Base-by-base conservation (phyloP, 495 filamentous ascomycete genomes). In the Cercophora scortea region DNA sequence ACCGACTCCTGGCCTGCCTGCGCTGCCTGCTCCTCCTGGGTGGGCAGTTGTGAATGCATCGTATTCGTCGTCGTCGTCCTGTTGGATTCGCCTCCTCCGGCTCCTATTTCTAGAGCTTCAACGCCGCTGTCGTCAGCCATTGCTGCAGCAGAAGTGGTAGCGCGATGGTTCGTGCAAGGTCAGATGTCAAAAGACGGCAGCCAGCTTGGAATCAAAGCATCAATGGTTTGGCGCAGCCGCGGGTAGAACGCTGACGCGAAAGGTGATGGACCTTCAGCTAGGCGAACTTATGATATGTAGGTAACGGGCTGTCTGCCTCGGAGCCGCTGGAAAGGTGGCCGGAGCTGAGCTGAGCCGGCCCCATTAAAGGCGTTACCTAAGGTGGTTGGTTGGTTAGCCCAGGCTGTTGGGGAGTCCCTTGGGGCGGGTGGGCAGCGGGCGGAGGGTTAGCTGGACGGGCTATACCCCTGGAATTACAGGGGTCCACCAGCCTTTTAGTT, bases 1-100 rank as follows among this genome's bases (percentile, higher is more conserved):
- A 83, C 81, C 33, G 80, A 80, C 52, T 85, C 81, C 34, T 55
- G 56, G 19, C 59, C 52, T 32, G 55, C 18, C 19, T 9, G 48
- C 42, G 15, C 17, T 25, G 85, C 81, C 34, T 55, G 56, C 15
- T 57, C 52, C 19, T 54, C 18, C 19, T 9, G 48, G 42, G 15
- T 18, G 13, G 35, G 35, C 7, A 4, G 33, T 12, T 16, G 46
- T 38, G 13, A 25, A 5, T 25, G 25, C 25, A 25, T 25, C 25
- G 53, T 47, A 17, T 54, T 40, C 41, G 48, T 47, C 17, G 56
- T n/a, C 41, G 51, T 34, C 18, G 9, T 38, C 36, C 3, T 10
- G 36, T 10, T 38, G 8, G 9, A 11, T 38, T 13, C 36, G 10
- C 36, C 36, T 38, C 10, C 36, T 38, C 36, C 36, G 3, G 47